Percentiles rank a stretch among this genome's conserved stretches.
Evolutionary conservation across 2,329 filamentous ascomycete genomes (phyloP).

Genomic region (Mollisia scopiformis): DNA sequence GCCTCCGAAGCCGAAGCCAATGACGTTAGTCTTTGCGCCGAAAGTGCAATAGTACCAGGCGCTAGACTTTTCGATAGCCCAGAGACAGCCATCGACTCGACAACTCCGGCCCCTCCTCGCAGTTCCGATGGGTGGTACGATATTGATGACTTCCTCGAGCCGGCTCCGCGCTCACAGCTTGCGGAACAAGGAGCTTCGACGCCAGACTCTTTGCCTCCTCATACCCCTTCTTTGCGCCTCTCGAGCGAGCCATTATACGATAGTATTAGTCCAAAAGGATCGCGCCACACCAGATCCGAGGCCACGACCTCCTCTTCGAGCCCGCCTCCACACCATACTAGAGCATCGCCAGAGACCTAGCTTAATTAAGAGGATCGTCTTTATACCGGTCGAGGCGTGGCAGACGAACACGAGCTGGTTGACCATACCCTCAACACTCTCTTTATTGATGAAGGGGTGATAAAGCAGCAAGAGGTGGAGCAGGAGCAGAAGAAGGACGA

Average conservation of each 20-base stretch:
- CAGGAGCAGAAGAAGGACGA: constrained; percentile 14
- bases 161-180: constrained; percentile 15
- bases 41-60: constrained; percentile 12
- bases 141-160: constrained; percentile 27
- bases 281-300: constrained; percentile 17
- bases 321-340: constrained; percentile 11
- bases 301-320: constrained; percentile 15
- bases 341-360: constrained; percentile 20
- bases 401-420: too few relatives aligned
- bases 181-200: constrained; percentile 18
- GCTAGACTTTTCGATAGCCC: constrained; percentile 14
- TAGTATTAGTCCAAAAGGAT: constrained; percentile 16
- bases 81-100: constrained; percentile 17
- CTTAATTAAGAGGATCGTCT: too few relatives aligned
- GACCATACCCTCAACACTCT: too few relatives aligned
- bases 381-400: too few relatives aligned
- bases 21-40: constrained; percentile 15
- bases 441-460: too few relatives aligned
- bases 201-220: constrained; percentile 6
- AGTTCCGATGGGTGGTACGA: constrained; percentile 22
- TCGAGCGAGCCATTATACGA: constrained; percentile 24
- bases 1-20: constrained; percentile 18
- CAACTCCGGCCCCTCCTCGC: constrained; percentile 18
- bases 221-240: constrained; percentile 13
- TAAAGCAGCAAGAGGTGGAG: too few relatives aligned